These are phyloP conservation scores for Globisporangium camurandrum DNA, from an alignment of 352 stramenopile genomes.

Conservation along the genomic window DNA sequence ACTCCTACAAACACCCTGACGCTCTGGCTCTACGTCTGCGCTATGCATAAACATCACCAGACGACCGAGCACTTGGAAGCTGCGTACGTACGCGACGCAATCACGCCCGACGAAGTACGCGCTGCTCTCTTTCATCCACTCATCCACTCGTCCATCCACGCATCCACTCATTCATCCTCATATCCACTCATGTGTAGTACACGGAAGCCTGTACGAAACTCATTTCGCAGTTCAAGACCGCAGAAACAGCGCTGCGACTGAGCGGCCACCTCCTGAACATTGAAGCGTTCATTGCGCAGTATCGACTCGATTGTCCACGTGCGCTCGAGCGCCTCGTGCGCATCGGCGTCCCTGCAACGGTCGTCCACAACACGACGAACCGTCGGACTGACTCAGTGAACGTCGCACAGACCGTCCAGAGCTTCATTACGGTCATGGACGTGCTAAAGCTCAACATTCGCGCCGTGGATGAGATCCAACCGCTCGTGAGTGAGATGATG, in stretches of 20 bases:
- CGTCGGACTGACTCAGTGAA: constrained; percentile 84
- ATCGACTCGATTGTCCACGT: constrained; percentile 95
- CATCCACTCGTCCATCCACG: neutral
- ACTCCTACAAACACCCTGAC: neutral
- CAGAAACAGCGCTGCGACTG: constrained; percentile 88
- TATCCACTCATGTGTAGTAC: constrained; percentile 58
- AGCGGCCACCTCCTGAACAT: constrained; percentile 61
- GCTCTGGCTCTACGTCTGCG: neutral
- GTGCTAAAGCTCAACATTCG: constrained; percentile 96
- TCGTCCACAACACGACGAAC: constrained; percentile 82
- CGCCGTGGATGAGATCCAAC: constrained; percentile 97
- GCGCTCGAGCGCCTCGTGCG: constrained; percentile 91
- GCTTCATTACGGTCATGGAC: constrained; percentile 99
- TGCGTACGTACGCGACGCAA: constrained; percentile 93
- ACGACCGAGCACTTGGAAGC: constrained; percentile 96
- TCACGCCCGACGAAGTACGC: constrained; percentile 85
- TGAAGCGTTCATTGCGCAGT: constrained; percentile 90
- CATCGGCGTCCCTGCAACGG: constrained; percentile 90
- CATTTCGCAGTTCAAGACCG: constrained; percentile 97
- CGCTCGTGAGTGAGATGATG: constrained; percentile 95
- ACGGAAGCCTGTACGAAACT: constrained; percentile 95
- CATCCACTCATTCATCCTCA: neutral
- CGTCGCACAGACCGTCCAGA: constrained; percentile 93
- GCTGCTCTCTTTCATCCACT: neutral
- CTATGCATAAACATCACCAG: no score